Percentiles rank a stretch among this genome's conserved stretches.
Conservation (phyloP, 1,284 basidiomycete genomes). For the Tilletia setariae region DNA sequence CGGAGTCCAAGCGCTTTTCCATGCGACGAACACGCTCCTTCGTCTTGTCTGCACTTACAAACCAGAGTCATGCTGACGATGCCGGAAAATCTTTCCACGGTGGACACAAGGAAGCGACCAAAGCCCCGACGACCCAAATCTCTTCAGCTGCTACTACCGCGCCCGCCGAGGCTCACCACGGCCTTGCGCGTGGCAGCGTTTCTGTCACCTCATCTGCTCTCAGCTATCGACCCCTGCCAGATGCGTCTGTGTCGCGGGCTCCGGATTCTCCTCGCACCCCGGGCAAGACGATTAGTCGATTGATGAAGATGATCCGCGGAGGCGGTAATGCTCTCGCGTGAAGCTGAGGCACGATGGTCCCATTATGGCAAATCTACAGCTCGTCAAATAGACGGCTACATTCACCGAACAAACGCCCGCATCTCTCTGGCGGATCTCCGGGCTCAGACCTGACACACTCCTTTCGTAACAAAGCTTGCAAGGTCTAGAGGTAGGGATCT, state of each 20-base stretch:
- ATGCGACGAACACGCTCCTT: conserved; percentile 10
- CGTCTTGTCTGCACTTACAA: conserved; percentile 3
- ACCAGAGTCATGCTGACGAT: not conserved
- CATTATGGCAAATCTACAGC: too few relatives aligned
- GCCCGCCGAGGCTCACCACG: not conserved
- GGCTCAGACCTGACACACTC: too few relatives aligned
- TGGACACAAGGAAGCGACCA: too few relatives aligned
- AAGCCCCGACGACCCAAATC: not conserved
- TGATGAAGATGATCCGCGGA: conserved; percentile 2
- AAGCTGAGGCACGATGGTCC: not conserved
- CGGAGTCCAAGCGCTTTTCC: not conserved
- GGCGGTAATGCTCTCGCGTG: not conserved
- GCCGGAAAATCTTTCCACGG: too few relatives aligned
- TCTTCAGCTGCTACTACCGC: not conserved
- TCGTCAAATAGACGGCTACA: too few relatives aligned
- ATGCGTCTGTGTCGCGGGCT: not conserved
- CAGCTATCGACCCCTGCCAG: not conserved
- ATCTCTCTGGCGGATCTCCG: too few relatives aligned
- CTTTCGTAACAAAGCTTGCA: too few relatives aligned
- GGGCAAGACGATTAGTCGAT: not conserved
- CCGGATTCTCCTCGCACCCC: not conserved
- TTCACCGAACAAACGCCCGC: too few relatives aligned
- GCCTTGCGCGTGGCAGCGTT: not conserved
- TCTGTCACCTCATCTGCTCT: not conserved
- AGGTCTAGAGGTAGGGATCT: too few relatives aligned